Conservation (phyloP, 116 monocot genomes). For the Phalaenopsis hybrid region DNA sequence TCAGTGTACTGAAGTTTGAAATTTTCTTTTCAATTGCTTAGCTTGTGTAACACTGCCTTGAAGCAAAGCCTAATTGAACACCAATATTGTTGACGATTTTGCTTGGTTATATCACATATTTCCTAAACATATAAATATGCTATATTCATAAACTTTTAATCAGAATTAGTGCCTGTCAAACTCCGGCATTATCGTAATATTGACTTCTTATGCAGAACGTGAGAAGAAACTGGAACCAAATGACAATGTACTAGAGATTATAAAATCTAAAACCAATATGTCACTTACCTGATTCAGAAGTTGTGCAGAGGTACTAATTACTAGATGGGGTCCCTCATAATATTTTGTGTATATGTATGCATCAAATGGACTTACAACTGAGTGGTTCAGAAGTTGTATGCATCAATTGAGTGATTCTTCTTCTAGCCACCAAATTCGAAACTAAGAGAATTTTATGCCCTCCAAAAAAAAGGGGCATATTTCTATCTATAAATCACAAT, state of each 20-base stretch:
- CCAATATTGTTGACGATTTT: not conserved
- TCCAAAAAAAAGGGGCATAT: too few species aligned
- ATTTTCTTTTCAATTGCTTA: too few species aligned
- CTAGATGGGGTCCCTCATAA: not conserved
- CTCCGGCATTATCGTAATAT: not conserved
- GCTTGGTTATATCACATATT: not conserved
- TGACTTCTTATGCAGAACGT: constrained; percentile 10
- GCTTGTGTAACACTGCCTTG: not conserved
- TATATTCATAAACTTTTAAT: not conserved
- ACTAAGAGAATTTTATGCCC: too few species aligned
- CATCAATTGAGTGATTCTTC: too few species aligned
- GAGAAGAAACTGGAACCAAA: constrained; percentile 12
- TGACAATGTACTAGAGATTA: constrained; percentile 40
- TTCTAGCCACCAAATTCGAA: too few species aligned
- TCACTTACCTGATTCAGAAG: constrained; percentile 70
- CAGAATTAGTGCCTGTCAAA: not conserved
- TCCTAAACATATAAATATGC: not conserved
- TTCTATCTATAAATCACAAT: too few species aligned
- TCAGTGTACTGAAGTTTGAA: too few species aligned
- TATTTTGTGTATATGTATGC: too few species aligned
- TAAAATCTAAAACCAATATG: constrained; percentile 85
- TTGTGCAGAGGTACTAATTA: constrained; percentile 50
- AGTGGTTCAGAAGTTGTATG: too few species aligned
- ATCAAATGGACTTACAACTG: not conserved
- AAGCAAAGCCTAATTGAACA: not conserved